A percentile compares a stretch with the other conserved stretches of the same genome.
These are phyloP conservation scores for Sporodiniella umbellata DNA, from an alignment of 371 early-diverging fungal genomes.

Conservation along the genomic window DNA sequence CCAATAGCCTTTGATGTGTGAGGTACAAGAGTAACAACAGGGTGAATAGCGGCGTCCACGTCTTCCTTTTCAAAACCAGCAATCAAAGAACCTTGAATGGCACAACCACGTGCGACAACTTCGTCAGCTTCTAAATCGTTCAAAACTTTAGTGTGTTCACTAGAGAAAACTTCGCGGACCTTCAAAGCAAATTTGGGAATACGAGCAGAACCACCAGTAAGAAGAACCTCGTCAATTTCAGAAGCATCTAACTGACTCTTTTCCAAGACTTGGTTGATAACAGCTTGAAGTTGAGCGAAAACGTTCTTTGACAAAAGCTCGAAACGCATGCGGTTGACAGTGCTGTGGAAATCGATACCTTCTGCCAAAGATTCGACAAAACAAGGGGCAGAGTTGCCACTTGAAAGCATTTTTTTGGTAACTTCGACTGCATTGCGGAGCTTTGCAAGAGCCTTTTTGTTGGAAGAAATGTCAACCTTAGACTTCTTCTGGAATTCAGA, in stretches of 20 bases:
- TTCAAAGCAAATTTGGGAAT: conserved; percentile 95
- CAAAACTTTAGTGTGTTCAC: conserved; percentile 77
- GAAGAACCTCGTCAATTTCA: conserved; percentile 86
- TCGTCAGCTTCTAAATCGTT: conserved; percentile 88
- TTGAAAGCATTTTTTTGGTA: conserved; percentile 94
- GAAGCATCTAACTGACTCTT: conserved; percentile 64
- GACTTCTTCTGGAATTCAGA: conserved; percentile 88
- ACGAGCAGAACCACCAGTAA: conserved; percentile 98
- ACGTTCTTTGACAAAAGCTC: conserved; percentile 85
- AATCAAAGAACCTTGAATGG: conserved; percentile 86
- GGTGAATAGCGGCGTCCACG: conserved; percentile 50
- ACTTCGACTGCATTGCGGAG: conserved; percentile 83
- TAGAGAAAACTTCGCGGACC: conserved; percentile 80
- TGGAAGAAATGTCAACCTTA: conserved; percentile 72
- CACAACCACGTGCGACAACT: conserved; percentile 98
- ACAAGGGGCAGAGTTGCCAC: conserved; percentile 86
- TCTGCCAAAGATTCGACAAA: conserved; percentile 88
- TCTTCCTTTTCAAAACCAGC: conserved; percentile 58
- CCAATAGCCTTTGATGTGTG: conserved; percentile 79
- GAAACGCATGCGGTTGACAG: conserved; percentile 88
- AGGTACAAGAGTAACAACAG: conserved; percentile 64
- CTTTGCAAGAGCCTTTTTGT: conserved; percentile 80
- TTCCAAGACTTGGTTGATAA: conserved; percentile 70
- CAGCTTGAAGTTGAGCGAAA: conserved; percentile 70
- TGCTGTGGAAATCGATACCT: conserved; percentile 91